These are phyloP conservation scores for Cordyceps pruinosa DNA, from an alignment of 2,329 filamentous ascomycete genomes.

Conservation along the genomic window DNA sequence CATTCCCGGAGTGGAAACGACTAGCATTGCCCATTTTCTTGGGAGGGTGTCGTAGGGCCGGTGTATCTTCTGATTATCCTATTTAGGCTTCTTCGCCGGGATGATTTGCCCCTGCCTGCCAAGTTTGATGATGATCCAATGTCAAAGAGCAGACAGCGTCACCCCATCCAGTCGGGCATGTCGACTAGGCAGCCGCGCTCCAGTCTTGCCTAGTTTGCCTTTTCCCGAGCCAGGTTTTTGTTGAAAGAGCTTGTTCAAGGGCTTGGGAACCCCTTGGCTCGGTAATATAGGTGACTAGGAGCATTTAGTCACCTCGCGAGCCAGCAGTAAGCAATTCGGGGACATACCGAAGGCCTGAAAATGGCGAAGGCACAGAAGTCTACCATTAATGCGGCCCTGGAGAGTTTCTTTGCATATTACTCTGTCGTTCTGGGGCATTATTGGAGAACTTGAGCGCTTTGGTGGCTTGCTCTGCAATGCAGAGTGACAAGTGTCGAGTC, in stretches of 20 bases:
- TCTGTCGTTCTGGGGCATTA: background rate
- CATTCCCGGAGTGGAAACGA: background rate
- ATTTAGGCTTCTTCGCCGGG: background rate
- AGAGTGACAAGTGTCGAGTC: background rate
- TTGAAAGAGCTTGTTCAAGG: background rate
- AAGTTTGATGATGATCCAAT: background rate
- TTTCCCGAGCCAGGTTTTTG: background rate
- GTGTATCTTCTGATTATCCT: background rate
- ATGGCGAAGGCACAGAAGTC: background rate
- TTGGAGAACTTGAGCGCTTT: background rate
- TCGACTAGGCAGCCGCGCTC: background rate
- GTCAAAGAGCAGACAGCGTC: background rate
- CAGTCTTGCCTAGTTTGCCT: background rate
- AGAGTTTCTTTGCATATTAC: no score
- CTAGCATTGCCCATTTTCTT: background rate
- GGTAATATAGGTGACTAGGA: background rate
- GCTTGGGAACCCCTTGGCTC: background rate
- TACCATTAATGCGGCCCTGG: background rate
- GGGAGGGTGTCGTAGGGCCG: background rate
- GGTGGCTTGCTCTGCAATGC: background rate
- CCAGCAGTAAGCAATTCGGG: background rate
- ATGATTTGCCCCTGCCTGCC: background rate
- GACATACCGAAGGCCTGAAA: background rate
- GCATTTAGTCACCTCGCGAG: background rate
- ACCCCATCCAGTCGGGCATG: background rate